Evolutionary conservation across 192 early-diverging fungal species (phyloP).

Genomic region (Funneliformis mosseae): DNA sequence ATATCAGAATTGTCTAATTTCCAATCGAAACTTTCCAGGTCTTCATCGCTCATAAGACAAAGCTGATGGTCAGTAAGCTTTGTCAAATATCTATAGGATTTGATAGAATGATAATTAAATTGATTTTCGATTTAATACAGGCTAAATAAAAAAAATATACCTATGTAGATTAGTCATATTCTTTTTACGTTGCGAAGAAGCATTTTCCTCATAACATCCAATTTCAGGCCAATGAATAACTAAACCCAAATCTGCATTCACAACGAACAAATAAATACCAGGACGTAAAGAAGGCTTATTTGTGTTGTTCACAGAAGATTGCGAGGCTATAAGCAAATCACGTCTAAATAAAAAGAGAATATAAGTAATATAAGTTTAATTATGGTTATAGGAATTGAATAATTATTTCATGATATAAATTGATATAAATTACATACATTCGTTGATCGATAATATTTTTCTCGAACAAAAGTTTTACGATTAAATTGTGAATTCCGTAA

Average conservation of each 20-base stretch:
- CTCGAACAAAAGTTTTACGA: background rate
- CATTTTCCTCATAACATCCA: constrained; percentile 32
- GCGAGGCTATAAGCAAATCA: background rate
- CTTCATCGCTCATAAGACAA: constrained; percentile 27
- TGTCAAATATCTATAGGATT: constrained; percentile 17
- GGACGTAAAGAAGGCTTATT: background rate
- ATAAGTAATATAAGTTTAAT: background rate
- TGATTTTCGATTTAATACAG: background rate
- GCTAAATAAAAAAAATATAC: background rate
- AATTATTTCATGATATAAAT: background rate
- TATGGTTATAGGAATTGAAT: background rate
- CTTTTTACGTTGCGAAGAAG: constrained; percentile 27
- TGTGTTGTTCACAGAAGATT: background rate
- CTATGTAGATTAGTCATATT: constrained; percentile 37
- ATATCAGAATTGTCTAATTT: background rate
- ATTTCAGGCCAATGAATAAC: constrained; percentile 32
- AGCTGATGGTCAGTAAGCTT: constrained; percentile 31
- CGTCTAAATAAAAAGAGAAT: background rate
- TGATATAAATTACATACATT: background rate
- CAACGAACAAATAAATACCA: constrained; percentile 9
- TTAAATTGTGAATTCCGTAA: constrained; percentile 10
- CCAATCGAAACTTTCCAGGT: constrained; percentile 26
- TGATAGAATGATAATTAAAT: background rate
- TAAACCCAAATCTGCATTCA: constrained; percentile 11
- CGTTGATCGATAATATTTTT: background rate